phyloP scores from a whole-genome alignment of 495 filamentous ascomycete species.

The Chaetomium fimeti region DNA sequence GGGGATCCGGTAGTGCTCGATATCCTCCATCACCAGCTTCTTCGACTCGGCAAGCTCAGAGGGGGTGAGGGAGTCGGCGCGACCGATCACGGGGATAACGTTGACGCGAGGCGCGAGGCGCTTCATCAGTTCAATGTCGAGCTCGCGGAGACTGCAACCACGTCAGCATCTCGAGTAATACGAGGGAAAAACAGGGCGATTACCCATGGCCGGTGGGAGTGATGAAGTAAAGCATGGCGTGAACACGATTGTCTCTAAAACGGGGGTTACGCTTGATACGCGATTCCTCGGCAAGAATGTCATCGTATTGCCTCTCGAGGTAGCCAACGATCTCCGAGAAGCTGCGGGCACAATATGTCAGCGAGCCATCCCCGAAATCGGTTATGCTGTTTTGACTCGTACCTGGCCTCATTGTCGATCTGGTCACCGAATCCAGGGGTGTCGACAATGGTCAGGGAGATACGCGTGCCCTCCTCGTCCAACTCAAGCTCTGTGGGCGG shows the following conservation, averaged over 20 bases:
- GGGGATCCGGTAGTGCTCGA: conserved; percentile 98
- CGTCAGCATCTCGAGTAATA: conserved; percentile 27
- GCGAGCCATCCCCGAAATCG: conserved; percentile 74
- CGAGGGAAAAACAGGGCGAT: conserved; percentile 25
- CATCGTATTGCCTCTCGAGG: conserved; percentile 97
- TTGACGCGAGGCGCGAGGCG: conserved; percentile 97
- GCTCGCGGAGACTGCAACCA: conserved; percentile 76
- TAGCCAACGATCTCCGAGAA: conserved; percentile 97
- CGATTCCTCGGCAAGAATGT: conserved; percentile 97
- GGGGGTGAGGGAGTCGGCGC: conserved; percentile 95
- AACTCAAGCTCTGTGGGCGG: conserved; percentile 75
- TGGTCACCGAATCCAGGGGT: conserved; percentile 98
- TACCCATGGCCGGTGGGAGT: conserved; percentile 96
- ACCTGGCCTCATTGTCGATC: conserved; percentile 99
- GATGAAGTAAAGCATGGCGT: conserved; percentile 98
- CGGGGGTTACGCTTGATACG: conserved; percentile 99
- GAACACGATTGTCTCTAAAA: conserved; percentile 98
- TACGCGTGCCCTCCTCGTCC: conserved; percentile 97
- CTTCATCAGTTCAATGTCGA: conserved; percentile 99
- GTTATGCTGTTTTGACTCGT: conserved; percentile 32
- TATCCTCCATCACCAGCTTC: conserved; percentile 99
- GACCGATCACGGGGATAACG: conserved; percentile 97
- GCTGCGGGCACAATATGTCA: conserved; percentile 46
- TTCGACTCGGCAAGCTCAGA: conserved; percentile 97
- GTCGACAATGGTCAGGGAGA: conserved; percentile 96